A percentile compares a stretch with the other conserved stretches of the same genome.
Evolutionary conservation across 129 eudicot genomes (phyloP).

Genomic region (Artemisia argyi): DNA sequence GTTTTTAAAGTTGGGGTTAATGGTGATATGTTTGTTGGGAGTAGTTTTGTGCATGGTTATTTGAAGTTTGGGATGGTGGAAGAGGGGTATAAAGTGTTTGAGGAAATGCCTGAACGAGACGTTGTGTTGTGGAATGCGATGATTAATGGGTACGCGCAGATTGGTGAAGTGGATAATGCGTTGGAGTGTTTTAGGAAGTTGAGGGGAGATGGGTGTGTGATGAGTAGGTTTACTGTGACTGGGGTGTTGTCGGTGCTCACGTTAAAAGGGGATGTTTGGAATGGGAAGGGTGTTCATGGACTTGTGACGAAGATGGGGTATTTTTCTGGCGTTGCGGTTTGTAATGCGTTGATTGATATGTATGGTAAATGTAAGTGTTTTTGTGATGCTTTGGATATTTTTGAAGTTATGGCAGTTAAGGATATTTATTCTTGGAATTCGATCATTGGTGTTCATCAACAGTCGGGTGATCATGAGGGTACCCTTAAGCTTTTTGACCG

Average conservation of each 20-base stretch:
- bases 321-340: slow-evolving; percentile 47
- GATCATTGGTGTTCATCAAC: slow-evolving; percentile 65
- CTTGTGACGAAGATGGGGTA: slow-evolving; percentile 61
- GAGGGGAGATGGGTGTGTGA: slow-evolving; percentile 36
- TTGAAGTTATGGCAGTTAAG: slow-evolving; percentile 45
- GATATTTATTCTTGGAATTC: slow-evolving; percentile 86
- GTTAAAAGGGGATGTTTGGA: slow-evolving; percentile 40
- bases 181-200: slow-evolving; percentile 48
- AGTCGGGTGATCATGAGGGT: slow-evolving; percentile 55
- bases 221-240: slow-evolving; percentile 55
- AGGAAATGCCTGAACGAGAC: slow-evolving; percentile 59
- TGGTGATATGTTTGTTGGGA: slow-evolving; percentile 62
- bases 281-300: slow-evolving; percentile 65
- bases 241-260: slow-evolving; percentile 65
- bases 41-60: slow-evolving; percentile 64
- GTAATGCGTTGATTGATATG: slow-evolving; percentile 71
- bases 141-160: slow-evolving; percentile 68
- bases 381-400: slow-evolving; percentile 38
- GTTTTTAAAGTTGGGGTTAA: slow-evolving; percentile 61
- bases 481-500: slow-evolving; percentile 45
- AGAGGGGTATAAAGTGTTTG: slow-evolving; percentile 64
- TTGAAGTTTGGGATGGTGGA: slow-evolving; percentile 46
- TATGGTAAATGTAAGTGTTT: slow-evolving; percentile 72
- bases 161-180: slow-evolving; percentile 50
- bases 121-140: slow-evolving; percentile 80